Base-by-base conservation (phyloP, 257 asterid species). In the Solanum sejunctum region DNA sequence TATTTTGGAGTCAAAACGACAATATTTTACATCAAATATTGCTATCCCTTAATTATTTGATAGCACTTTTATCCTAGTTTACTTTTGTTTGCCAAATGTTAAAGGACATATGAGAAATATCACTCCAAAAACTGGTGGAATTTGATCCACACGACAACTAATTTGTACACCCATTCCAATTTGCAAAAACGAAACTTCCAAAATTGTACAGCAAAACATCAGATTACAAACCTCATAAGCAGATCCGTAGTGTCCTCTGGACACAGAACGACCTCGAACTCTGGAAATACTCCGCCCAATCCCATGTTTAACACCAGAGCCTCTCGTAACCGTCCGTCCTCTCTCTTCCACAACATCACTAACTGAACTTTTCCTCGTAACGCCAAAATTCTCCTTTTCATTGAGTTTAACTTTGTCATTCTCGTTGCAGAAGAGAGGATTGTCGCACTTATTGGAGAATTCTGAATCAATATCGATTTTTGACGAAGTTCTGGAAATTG, bases 251-350 rank as follows among this genome's bases (percentile, higher is more conserved):
- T 81, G 90, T 16, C 88, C 91, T 77, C 92, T 83, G 15, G 97
- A 91, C 45, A 90, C 90, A 36, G 97, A 91, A 39, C 95, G 91
- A 18, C 93, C 89, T 41, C 95, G 92, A 75, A 83, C 93, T 81
- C 95, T 89, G 7, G 99, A 94, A 89, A 94, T 80, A 84, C 98
- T 94, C 58, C 97, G 92, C 55, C 99, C 98, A 28, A 93, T 94
- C 49, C 98, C 99, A 80, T 89, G 89, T 84, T 86, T 92, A 17
- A 83, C 85, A 63, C 81, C 79, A 56, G 83, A 84, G 28, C 87
- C 86, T 85, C 98, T 88, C 39, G 93, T 84, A 77, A 84, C 90
- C 2, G 98, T 85, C 63, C 98, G 94, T 8, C 98, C 99, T 85
- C 99, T 92, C 70, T 88, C 87, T 54, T 88, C 93, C 18, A 75